phyloP scores from a whole-genome alignment of 164 flowering plant genomes.

The Aristolochia contorta region DNA sequence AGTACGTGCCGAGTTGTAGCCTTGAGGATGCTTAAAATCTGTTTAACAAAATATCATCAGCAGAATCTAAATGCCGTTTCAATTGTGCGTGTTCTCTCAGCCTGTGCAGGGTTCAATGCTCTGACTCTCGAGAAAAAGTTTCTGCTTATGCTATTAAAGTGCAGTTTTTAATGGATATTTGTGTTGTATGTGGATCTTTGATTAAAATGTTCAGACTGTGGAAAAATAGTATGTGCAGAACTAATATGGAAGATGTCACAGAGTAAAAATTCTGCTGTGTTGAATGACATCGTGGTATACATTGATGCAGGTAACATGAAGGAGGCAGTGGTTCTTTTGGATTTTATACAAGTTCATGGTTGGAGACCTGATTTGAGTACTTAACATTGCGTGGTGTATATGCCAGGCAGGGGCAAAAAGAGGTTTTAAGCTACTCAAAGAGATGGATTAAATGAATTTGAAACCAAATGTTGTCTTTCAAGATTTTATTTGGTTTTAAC shows the following conservation, averaged over 20 bases:
- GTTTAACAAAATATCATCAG: conserved; percentile 19
- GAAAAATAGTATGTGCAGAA: conserved; percentile 25
- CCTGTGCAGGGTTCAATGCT: conserved; percentile 31
- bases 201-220: conserved; percentile 37
- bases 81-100: conserved; percentile 28
- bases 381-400: conserved; percentile 32
- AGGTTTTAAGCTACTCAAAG: conserved; percentile 23
- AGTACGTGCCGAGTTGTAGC: conserved; percentile 30
- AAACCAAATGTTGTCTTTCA: conserved; percentile 32
- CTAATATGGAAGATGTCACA: conserved; percentile 20
- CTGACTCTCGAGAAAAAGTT: conserved; percentile 24
- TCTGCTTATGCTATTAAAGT: conserved; percentile 31
- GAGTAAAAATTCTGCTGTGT: conserved; percentile 26
- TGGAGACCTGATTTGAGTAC: conserved; percentile 33
- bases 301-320: conserved; percentile 28
- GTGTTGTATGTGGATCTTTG: conserved; percentile 37
- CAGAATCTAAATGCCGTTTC: conserved; percentile 32
- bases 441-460: conserved; percentile 28
- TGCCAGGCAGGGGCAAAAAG: conserved; percentile 31
- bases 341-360: conserved; percentile 23
- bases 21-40: conserved; percentile 30
- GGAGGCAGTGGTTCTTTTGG: conserved; percentile 18
- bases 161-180: conserved; percentile 13
- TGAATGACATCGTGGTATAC: conserved; percentile 39
- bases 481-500: conserved; percentile 40